Conservation (phyloP, 2,329 filamentous ascomycete genomes). For the Xylariaceae sp. region DNA sequence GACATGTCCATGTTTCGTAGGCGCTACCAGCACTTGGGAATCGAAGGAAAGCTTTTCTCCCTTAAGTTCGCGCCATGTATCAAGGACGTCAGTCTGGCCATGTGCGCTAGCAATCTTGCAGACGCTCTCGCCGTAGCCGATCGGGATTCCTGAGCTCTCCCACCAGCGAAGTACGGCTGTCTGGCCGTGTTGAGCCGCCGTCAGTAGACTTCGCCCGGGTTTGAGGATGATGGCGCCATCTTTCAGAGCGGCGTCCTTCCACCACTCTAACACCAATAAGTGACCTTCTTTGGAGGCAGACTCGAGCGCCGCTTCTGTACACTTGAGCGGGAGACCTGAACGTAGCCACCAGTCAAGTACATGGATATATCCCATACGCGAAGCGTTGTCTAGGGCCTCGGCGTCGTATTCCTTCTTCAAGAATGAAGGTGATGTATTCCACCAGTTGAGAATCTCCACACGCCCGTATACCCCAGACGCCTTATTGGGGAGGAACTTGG, state of each 20-base stretch:
- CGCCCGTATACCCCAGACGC: slow-evolving; percentile 82
- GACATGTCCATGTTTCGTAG: slow-evolving; percentile 81
- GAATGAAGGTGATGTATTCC: slow-evolving; percentile 77
- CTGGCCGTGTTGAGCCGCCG: slow-evolving; percentile 77
- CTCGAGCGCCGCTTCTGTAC: slow-evolving; percentile 82
- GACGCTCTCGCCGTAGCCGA: slow-evolving; percentile 74
- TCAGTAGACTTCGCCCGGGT: slow-evolving; percentile 77
- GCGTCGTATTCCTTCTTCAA: slow-evolving; percentile 79
- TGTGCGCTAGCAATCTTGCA: slow-evolving; percentile 79
- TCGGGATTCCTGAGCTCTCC: slow-evolving; percentile 73
- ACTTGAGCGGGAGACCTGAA: slow-evolving; percentile 69
- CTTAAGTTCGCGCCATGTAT: slow-evolving; percentile 72
- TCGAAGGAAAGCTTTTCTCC: slow-evolving; percentile 71
- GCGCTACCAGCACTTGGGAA: slow-evolving; percentile 74
- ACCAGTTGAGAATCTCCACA: slow-evolving; percentile 82
- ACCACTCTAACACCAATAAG: slow-evolving; percentile 86
- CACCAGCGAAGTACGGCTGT: slow-evolving; percentile 79
- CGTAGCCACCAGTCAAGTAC: slow-evolving; percentile 90
- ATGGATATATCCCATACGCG: slow-evolving; percentile 74
- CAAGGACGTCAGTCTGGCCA: slow-evolving; percentile 76
- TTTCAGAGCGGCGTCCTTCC: slow-evolving; percentile 64
- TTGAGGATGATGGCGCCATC: slow-evolving; percentile 59
- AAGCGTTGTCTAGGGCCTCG: slow-evolving; percentile 83
- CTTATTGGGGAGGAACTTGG: slow-evolving; percentile 78
- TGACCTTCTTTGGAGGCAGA: slow-evolving; percentile 81